Conservation (phyloP, 169 alveolate species). For the Plasmodium fragile region DNA sequence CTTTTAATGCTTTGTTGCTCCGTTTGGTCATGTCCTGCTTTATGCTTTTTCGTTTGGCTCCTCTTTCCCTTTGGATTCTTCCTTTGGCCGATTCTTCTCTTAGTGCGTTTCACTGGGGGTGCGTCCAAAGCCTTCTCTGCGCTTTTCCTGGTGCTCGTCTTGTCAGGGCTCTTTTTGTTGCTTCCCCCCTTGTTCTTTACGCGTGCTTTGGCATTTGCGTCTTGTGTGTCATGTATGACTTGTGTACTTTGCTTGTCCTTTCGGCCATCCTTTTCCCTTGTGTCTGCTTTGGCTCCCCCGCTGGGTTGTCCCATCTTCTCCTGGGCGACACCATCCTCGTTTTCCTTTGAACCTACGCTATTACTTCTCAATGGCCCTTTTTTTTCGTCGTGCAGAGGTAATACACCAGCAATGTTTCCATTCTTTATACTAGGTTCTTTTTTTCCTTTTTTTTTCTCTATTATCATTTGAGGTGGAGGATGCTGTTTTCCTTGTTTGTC, state of each 20-base stretch:
- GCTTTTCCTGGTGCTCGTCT: neutral
- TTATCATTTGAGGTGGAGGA: neutral
- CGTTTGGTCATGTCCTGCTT: neutral
- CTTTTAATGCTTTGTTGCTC: neutral
- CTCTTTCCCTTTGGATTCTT: neutral
- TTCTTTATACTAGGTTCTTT: neutral
- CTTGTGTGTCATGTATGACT: neutral
- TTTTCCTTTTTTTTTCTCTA: neutral
- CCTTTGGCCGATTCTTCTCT: neutral
- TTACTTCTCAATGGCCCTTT: neutral
- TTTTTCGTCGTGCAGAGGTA: neutral
- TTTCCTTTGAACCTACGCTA: neutral
- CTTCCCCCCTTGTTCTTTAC: neutral
- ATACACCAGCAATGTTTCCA: neutral
- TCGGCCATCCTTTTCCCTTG: neutral
- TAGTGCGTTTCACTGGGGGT: neutral
- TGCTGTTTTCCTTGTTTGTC: neutral
- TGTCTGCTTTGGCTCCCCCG: neutral
- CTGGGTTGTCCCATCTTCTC: neutral
- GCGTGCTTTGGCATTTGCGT: neutral
- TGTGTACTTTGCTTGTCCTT: conserved; percentile 4
- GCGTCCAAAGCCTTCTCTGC: neutral
- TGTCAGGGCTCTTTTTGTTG: neutral
- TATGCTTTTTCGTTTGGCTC: conserved; percentile 1
- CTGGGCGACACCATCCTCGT: neutral